Evolutionary conservation across 768 basidiomycete genomes (phyloP), one percentile per base, ranked within the genome.

Genomic region (Boletus coccyginus): DNA sequence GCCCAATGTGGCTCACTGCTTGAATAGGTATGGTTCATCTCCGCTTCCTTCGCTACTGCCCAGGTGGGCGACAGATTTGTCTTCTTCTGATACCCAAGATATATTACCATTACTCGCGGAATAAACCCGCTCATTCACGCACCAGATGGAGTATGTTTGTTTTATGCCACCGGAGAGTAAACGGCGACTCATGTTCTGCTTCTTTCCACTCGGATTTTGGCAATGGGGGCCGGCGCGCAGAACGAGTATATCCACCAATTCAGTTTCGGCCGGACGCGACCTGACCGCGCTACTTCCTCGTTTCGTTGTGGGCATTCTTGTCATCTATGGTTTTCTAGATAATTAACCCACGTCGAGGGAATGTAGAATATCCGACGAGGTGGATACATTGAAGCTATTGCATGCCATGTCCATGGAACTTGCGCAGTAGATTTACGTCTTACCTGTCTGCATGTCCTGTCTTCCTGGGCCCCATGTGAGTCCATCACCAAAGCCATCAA

Each of bases 361-460:
- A 49, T 50, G 39, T 55, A 87, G 84, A 92, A 88, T 66, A 92
- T 94, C 66, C 84, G 91, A 21, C 82, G 91, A 19, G 91, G 92
- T 31, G 90, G 91, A 16, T 94, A 88, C 72, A 73, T 93, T 46
- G 87, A 86, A n/a, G 90, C 6, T 65, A 92, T 33, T 82, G 77
- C 70, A 90, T 90, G 76, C 21, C 21, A 21, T 80, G 85, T 38
- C 89, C 87, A 2, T 90, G 89, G 89, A 87, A 88, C 62, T 65
- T 91, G 36, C 77, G 85, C 70, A 91, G 85, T 66, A 80, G 75
- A 58, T 92, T 92, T 71, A 86, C 88, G 5, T 87, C 87, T 33
- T 92, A 92, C 70, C 81, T 93, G 27, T 88, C 87, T 4, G 87
- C 88, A 3, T 92, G 91, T 70, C 86, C 86, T 12, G 90, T 90